Evolutionary conservation across 345 rosid species (phyloP).

Genomic region (Bruguiera sexangula): DNA sequence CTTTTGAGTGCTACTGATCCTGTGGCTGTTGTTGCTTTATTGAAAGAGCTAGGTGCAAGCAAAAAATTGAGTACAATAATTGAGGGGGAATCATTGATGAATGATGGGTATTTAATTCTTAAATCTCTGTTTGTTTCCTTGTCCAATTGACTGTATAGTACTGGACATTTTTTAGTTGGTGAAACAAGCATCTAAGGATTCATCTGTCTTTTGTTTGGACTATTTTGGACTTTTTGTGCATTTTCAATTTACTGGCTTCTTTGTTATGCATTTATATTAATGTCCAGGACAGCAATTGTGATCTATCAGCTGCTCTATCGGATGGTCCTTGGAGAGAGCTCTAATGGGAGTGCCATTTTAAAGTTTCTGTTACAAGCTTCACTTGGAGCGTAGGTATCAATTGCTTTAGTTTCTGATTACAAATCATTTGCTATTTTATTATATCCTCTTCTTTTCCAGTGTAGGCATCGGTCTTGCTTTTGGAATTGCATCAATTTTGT

Average conservation of each 20-base stretch:
- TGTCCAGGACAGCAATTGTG: constrained; percentile 87
- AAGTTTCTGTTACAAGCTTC: constrained; percentile 65
- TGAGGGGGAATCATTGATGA: constrained; percentile 98
- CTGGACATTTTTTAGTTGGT: constrained; percentile 4
- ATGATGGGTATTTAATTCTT: constrained; percentile 68
- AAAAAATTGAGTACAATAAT: constrained; percentile 88
- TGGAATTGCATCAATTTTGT: constrained; percentile 80
- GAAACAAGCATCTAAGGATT: neutral
- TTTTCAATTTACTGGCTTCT: constrained; percentile 12
- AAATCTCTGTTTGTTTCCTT: constrained; percentile 1
- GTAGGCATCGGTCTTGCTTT: constrained; percentile 88
- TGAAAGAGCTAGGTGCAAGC: constrained; percentile 97
- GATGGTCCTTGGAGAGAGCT: constrained; percentile 72
- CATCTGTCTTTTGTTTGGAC: neutral
- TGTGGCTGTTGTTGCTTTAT: constrained; percentile 92
- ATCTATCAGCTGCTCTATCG: constrained; percentile 82
- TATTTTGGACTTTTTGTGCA: constrained; percentile 10
- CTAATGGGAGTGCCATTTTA: constrained; percentile 49
- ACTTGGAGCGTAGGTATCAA: constrained; percentile 86
- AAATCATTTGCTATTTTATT: constrained; percentile 16
- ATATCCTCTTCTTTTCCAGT: constrained; percentile 46
- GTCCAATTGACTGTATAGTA: constrained; percentile 3
- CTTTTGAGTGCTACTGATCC: constrained; percentile 98
- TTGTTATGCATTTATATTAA: constrained; percentile 15
- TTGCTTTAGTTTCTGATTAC: constrained; percentile 8